A percentile compares a stretch with the other conserved stretches of the same genome.
phyloP scores from a whole-genome alignment of 768 basidiomycete genomes.

The Boletus rex-veris region DNA sequence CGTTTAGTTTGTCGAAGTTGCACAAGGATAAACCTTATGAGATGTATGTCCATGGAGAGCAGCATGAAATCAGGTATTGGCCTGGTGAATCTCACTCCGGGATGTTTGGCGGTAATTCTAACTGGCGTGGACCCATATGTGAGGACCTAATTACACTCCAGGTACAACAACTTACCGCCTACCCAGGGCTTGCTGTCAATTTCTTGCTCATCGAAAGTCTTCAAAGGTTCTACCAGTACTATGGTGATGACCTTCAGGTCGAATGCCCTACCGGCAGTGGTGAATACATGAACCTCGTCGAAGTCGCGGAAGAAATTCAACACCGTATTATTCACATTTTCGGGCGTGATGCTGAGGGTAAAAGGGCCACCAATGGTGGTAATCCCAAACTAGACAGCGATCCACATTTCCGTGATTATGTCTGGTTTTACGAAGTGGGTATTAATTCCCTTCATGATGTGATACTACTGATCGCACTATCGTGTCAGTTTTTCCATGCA shows the following conservation, averaged over 20 bases:
- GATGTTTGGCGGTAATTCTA: slow-evolving; percentile 99
- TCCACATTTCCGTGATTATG: slow-evolving; percentile 94
- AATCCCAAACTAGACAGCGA: slow-evolving; percentile 84
- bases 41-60: slow-evolving; percentile 89
- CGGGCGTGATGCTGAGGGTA: slow-evolving; percentile 83
- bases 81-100: slow-evolving; percentile 95
- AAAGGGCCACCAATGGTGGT: slow-evolving; percentile 89
- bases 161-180: not conserved
- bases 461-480: not conserved
- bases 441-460: not conserved
- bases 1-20: slow-evolving; percentile 73
- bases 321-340: slow-evolving; percentile 99
- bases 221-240: slow-evolving; percentile 97
- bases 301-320: slow-evolving; percentile 96
- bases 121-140: slow-evolving; percentile 94
- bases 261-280: slow-evolving; percentile 97
- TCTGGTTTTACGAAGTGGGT: slow-evolving; percentile 89
- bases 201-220: slow-evolving; percentile 94
- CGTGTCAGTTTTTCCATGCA: slow-evolving; percentile 83
- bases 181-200: slow-evolving; percentile 88
- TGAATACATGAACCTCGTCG: slow-evolving; percentile 94
- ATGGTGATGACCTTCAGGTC: slow-evolving; percentile 87
- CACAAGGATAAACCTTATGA: slow-evolving; percentile 94
- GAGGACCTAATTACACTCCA: slow-evolving; percentile 20
- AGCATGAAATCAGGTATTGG: slow-evolving; percentile 95